A percentile compares a stretch with the other conserved stretches of the same genome.
Evolutionary conservation across 148 eudicot genomes (phyloP).

Genomic region (Chenopodium formosanum): DNA sequence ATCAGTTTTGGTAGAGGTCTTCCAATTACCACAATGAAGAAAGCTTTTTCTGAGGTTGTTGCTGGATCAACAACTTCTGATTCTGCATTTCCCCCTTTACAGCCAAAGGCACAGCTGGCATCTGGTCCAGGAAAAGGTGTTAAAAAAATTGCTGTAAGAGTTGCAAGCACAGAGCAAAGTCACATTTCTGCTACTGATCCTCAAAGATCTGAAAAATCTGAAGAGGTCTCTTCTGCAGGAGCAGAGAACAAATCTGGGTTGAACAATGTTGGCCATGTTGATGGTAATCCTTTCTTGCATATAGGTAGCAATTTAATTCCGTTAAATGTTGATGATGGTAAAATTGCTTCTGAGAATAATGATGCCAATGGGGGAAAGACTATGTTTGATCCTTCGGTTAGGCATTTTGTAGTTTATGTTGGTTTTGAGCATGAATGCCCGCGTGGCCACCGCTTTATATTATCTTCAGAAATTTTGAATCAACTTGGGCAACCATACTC

Average conservation of each 20-base stretch:
- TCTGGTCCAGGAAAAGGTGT: conserved; percentile 45
- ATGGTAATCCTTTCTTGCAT: conserved; percentile 49
- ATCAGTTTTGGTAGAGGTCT: conserved; percentile 56
- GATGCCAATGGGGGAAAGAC: conserved; percentile 37
- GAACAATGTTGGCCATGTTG: conserved; percentile 24
- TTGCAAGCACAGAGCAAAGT: conserved; percentile 37
- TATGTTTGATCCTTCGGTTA: conserved; percentile 38
- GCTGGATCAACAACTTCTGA: conserved; percentile 66
- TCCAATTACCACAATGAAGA: conserved; percentile 69
- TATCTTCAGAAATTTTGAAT: conserved; percentile 68
- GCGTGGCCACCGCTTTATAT: conserved; percentile 83
- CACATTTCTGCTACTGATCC: conserved; percentile 27
- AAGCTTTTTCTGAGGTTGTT: conserved; percentile 97
- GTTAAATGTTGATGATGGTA: conserved; percentile 34
- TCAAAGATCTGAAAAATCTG: conserved; percentile 41
- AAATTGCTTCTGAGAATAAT: conserved; percentile 27
- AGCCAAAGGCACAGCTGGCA: conserved; percentile 45
- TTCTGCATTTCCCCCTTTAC: conserved; percentile 85
- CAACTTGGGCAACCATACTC: conserved; percentile 61
- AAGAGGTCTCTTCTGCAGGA: conserved; percentile 31
- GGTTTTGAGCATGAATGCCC: conserved; percentile 99
- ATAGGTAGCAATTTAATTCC: conserved; percentile 60
- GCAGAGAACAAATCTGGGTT: conserved; percentile 33
- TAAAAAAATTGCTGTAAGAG: conserved; percentile 40
- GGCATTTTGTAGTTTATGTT: conserved; percentile 55